Base-by-base conservation (phyloP, 352 stramenopile genomes). In the Phytophthora palmivora region DNA sequence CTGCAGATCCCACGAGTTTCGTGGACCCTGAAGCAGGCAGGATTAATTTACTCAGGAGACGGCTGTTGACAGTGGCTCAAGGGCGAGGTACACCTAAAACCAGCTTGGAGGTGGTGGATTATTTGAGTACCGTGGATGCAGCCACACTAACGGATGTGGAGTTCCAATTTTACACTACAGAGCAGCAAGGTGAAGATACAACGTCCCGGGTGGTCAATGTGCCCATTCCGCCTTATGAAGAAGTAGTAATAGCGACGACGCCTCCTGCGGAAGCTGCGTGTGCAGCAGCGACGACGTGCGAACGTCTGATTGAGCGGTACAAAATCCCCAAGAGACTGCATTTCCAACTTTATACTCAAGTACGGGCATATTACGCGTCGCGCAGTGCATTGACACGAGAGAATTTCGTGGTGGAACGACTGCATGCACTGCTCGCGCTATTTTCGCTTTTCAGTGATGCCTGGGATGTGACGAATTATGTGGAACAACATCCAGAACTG, bases 381-480 rank as follows among this genome's bases (percentile, higher is more conserved):
- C 65, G 64, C 1, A 82, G 63, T 30, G 58, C 51, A 15, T 38
- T 56, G 12, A 47, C 70, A 0, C 67, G 74, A 0, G 88, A 95
- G 65, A 73, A 71, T 42, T 61, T 79, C 28, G 69, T 91, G 8
- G 60, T 95, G n/a, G 81, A 93, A 51, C 76, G 80, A 33, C 42
- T 96, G 33, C 61, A 92, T 37, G 81, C 86, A 30, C 48, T 95
- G 14, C 33, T 93, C 24, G 82, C 74, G 21, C 72, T 96, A 26
- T 95, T 94, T 61, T 87, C 87, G 22, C 70, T 85, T 6, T 93
- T 92, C 34, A 84, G 79, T 45, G 85, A 95, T 44, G 71, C 84
- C 7, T 79, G 75, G 48, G 84, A 96, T 43, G 83, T 94, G 26
- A 87, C 78, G 9, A 87, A 75, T 65, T 92, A 91, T 55, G 75